These are phyloP conservation scores for Phlebopus sp. DNA, from an alignment of 1,284 basidiomycete species.

Conservation along the genomic window DNA sequence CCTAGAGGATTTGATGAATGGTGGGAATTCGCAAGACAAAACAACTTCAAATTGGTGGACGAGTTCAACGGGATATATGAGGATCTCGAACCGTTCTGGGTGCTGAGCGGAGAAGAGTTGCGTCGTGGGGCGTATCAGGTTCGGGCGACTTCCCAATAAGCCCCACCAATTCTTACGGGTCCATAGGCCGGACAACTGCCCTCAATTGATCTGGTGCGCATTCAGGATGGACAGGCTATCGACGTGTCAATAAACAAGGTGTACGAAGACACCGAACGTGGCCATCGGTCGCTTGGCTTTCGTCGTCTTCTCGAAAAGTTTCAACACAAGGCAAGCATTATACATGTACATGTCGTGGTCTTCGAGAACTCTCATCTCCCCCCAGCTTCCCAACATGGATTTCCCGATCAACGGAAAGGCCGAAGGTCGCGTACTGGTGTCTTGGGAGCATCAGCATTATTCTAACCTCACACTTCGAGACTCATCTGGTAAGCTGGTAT, in stretches of 20 bases:
- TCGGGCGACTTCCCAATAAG: constrained; percentile 13
- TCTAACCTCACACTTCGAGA: constrained; percentile 65
- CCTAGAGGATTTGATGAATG: constrained; percentile 88
- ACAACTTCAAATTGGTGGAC: constrained; percentile 80
- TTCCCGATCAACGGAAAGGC: constrained; percentile 90
- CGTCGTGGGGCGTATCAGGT: constrained; percentile 71
- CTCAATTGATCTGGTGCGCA: constrained; percentile 81
- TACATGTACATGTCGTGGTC: not conserved
- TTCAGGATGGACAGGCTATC: constrained; percentile 62
- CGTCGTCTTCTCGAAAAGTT: constrained; percentile 73
- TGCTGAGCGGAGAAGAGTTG: constrained; percentile 69
- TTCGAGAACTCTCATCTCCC: no score
- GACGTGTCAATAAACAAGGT: constrained; percentile 61
- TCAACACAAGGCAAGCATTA: constrained; percentile 51
- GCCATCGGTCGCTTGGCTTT: constrained; percentile 77
- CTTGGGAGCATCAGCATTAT: constrained; percentile 76
- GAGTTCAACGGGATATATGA: constrained; percentile 84
- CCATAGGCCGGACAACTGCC: constrained; percentile 71
- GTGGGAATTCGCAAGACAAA: constrained; percentile 78
- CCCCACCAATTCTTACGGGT: constrained; percentile 5
- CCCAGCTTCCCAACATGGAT: constrained; percentile 84
- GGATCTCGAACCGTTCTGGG: constrained; percentile 83
- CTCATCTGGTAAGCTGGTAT: constrained; percentile 43
- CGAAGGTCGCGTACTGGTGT: constrained; percentile 86
- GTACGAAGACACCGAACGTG: constrained; percentile 64